Conservation (phyloP, 805 yeast species). For the baker's yeast (Saccharomyces cerevisiae) region DNA sequence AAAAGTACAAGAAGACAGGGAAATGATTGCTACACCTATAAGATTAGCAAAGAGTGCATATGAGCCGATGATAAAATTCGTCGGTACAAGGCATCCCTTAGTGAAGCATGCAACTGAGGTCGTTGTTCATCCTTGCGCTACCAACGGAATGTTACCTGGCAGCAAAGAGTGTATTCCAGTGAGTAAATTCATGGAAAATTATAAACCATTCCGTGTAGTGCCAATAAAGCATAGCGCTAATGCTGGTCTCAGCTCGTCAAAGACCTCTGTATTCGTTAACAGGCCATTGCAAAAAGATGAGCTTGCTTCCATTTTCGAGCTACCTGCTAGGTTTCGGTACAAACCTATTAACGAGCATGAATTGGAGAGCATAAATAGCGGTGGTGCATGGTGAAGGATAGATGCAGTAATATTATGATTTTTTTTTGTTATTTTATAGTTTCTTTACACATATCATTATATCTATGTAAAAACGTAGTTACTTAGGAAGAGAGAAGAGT, state of each 20-base stretch:
- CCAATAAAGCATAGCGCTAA: constrained; percentile 35
- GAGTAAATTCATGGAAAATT: constrained; percentile 18
- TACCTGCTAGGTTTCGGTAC: constrained; percentile 72
- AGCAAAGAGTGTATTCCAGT: constrained; percentile 21
- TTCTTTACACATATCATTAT: not conserved
- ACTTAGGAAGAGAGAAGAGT: not conserved
- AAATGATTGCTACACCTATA: constrained; percentile 29
- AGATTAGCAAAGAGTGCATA: constrained; percentile 26
- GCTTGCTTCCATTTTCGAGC: constrained; percentile 48
- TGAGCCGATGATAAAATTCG: constrained; percentile 73
- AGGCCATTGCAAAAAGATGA: constrained; percentile 35
- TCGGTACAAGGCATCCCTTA: constrained; percentile 67
- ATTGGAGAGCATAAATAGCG: constrained; percentile 67
- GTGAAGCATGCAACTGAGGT: constrained; percentile 30
- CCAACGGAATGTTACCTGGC: constrained; percentile 24
- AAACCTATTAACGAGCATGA: constrained; percentile 55
- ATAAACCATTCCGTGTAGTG: constrained; percentile 35
- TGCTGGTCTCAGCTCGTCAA: constrained; percentile 21
- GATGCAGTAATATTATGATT: not conserved
- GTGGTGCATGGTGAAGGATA: constrained; percentile 56
- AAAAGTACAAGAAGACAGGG: not conserved
- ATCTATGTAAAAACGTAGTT: not conserved
- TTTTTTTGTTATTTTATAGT: not conserved
- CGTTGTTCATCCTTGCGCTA: constrained; percentile 24
- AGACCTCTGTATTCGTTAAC: constrained; percentile 16